phyloP scores from a whole-genome alignment of 768 basidiomycete genomes.

The Hygrophorus russula region DNA sequence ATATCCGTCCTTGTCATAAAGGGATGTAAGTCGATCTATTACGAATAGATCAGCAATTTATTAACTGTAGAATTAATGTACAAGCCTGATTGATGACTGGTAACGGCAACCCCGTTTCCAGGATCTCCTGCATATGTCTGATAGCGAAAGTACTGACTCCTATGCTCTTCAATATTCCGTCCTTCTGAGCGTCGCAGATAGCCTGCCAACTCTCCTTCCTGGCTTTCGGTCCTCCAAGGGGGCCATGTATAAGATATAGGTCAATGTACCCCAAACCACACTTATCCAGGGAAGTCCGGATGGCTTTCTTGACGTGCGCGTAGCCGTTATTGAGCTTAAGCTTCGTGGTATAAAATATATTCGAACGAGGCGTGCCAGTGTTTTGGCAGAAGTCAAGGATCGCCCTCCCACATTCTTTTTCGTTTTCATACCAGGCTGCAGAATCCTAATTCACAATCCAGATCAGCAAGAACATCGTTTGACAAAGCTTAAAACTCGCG shows the following conservation, averaged over 20 bases:
- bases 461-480: slow-evolving; percentile 10
- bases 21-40: slow-evolving; percentile 47
- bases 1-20: slow-evolving; percentile 60
- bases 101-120: slow-evolving; percentile 31
- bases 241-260: slow-evolving; percentile 61
- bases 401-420: slow-evolving; percentile 50
- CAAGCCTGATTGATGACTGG: slow-evolving; percentile 54
- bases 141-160: slow-evolving; percentile 57
- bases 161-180: slow-evolving; percentile 46
- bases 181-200: slow-evolving; percentile 49
- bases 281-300: slow-evolving; percentile 39
- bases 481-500: slow-evolving; percentile 7
- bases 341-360: slow-evolving; percentile 66
- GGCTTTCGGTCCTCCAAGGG: slow-evolving; percentile 46
- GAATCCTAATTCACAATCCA: slow-evolving; percentile 25
- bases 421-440: slow-evolving; percentile 53
- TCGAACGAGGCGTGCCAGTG: slow-evolving; percentile 38
- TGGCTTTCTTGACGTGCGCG: slow-evolving; percentile 32
- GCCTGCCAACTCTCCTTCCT: slow-evolving; percentile 58
- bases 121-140: slow-evolving; percentile 44
- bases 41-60: slow-evolving; percentile 4
- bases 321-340: slow-evolving; percentile 48
- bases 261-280: slow-evolving; percentile 57
- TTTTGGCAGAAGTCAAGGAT: slow-evolving; percentile 42
- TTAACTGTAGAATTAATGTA: neutral